Base-by-base conservation (phyloP, 73 alveolate genomes). In the Paramecium primaurelia region DNA sequence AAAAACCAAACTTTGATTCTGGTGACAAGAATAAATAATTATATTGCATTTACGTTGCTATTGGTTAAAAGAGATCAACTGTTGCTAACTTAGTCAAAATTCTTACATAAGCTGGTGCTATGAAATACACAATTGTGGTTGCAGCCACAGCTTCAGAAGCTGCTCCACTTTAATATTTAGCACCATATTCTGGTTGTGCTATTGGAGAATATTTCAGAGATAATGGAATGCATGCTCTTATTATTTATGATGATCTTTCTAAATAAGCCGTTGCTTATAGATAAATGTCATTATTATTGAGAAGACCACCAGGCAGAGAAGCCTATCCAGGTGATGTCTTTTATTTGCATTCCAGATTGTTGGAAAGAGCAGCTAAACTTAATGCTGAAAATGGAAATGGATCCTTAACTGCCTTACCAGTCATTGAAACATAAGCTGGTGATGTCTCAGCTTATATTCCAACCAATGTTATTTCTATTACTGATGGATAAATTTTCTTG, bases 181-280 rank as follows among this genome's bases (percentile, higher is more conserved):
- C 99, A 26, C 99, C 99, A n/a, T 98, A 98, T 95, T 93, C 99
- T 16, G 99, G 99, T 16, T 98, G 99, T 86, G 99, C 99, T 80
- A 94, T 98, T 88, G 99, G 99, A 12, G 99, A 98, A 92, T 96
- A 92, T 97, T 97, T 98, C 99, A 97, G 99, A 92, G 99, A 98
- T 95, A 96, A 95, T 94, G 99, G 99, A 88, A 98, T 93, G 96
- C 99, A 98, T 90, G 98, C 97, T n/a, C 96, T 97, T 92, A 97
- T 97, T 90, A 95, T 97, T 96, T 97, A 97, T 80, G 99, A 97
- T 93, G 99, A 97, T 88, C 96, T 97, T 59, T 96, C 99, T 69
- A 97, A 97, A 96, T 97, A 97, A 92, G 99, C 99, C 88, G 99
- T 97, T 84, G 99, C 99, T 25, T 96, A 97, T 94, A 94, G 99